A percentile compares a stretch with the other conserved stretches of the same genome.
Evolutionary conservation across 2,329 filamentous ascomycete species (phyloP).

Genomic region (Dothistroma septosporum): DNA sequence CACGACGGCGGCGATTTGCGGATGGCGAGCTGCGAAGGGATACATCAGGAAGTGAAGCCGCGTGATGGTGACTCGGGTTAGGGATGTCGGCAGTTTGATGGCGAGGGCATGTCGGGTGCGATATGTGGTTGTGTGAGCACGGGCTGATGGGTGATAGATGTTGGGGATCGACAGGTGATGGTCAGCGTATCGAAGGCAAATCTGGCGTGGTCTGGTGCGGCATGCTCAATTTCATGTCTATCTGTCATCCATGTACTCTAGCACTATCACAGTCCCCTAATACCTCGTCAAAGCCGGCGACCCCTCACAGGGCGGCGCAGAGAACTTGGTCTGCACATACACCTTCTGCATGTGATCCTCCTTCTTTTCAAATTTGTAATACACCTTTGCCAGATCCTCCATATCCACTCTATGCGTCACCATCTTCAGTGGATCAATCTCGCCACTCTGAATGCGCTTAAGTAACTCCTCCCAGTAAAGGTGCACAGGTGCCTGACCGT

Average conservation of each 20-base stretch:
- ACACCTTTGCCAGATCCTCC: conserved; percentile 50
- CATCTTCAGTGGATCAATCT: conserved; percentile 75
- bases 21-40: background rate
- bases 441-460: conserved; percentile 59
- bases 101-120: background rate
- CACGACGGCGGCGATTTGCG: background rate
- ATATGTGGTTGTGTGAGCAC: too few relatives aligned
- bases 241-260: background rate
- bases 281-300: conserved; percentile 51
- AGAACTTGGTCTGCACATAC: conserved; percentile 60
- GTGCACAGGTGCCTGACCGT: conserved; percentile 69
- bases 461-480: conserved; percentile 80
- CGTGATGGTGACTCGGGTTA: background rate
- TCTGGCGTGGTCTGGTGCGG: background rate
- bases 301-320: conserved; percentile 47
- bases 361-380: conserved; percentile 63
- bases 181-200: background rate
- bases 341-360: conserved; percentile 78
- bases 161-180: too few relatives aligned
- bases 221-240: background rate
- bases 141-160: too few relatives aligned
- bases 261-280: too few relatives aligned
- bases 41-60: background rate
- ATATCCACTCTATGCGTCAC: conserved; percentile 66
- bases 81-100: background rate